A percentile compares a stretch with the other conserved stretches of the same genome.
phyloP scores from a whole-genome alignment of 148 eudicot genomes.

The Camellia japonica region DNA sequence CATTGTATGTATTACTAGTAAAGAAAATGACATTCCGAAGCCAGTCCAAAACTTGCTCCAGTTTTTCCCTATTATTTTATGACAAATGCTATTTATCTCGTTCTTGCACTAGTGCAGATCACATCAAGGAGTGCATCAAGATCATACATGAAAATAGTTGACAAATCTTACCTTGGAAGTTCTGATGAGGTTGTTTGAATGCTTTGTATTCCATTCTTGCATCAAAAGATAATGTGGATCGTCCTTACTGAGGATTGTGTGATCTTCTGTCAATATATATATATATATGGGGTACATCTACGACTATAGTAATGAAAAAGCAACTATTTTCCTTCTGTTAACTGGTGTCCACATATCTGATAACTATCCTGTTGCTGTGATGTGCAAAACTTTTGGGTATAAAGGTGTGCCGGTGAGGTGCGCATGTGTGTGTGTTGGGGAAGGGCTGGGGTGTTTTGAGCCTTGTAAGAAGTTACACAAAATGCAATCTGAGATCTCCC shows the following conservation, averaged over 20 bases:
- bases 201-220: background rate
- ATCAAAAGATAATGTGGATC: background rate
- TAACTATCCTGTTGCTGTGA: background rate
- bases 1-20: background rate
- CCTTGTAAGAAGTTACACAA: background rate
- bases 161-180: conserved; percentile 67
- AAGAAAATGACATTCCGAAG: background rate
- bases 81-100: background rate
- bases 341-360: background rate
- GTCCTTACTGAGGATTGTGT: background rate
- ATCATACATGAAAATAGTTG: conserved; percentile 73
- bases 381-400: background rate
- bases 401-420: too few species aligned
- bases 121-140: conserved; percentile 61
- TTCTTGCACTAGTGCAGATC: conserved; percentile 35
- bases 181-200: conserved; percentile 58
- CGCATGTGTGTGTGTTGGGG: too few species aligned
- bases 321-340: background rate
- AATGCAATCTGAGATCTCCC: background rate
- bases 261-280: background rate
- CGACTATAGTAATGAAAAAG: background rate
- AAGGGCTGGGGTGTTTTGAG: background rate
- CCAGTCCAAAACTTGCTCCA: background rate
- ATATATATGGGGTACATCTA: background rate
- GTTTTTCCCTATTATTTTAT: background rate